These are phyloP conservation scores for Xylaria sp. DNA, from an alignment of 2,329 filamentous ascomycete species.

Conservation along the genomic window DNA sequence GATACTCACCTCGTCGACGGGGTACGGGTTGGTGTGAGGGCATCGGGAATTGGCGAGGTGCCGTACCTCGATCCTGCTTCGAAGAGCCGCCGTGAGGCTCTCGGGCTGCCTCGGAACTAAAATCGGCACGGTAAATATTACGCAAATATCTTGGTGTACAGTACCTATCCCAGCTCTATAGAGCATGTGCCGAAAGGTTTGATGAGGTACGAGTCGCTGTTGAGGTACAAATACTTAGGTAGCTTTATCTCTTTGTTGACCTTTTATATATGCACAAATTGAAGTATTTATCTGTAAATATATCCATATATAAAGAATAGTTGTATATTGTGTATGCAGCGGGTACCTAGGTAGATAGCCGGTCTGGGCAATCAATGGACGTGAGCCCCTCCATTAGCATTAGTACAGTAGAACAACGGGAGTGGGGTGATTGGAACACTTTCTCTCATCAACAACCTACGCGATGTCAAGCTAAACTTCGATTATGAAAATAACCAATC, in stretches of 20 bases:
- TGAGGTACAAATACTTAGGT: no score
- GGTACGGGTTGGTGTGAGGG: constrained; percentile 43
- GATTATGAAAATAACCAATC: background rate
- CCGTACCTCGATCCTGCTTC: constrained; percentile 47
- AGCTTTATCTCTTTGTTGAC: no score
- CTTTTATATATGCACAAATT: no score
- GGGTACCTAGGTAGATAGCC: no score
- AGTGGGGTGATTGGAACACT: constrained; percentile 11
- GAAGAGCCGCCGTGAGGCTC: constrained; percentile 38
- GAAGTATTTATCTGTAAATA: no score
- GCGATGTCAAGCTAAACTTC: background rate
- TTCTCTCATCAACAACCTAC: background rate
- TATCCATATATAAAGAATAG: no score
- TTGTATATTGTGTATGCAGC: no score
- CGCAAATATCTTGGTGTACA: background rate
- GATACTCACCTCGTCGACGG: constrained; percentile 42
- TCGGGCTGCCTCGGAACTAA: constrained; percentile 30
- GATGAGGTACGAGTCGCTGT: no score
- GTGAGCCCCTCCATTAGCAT: background rate
- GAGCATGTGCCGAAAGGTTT: no score
- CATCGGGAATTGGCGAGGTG: constrained; percentile 46
- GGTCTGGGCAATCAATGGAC: no score
- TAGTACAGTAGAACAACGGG: background rate
- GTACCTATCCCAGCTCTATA: background rate
- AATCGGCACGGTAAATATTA: background rate